phyloP scores from a whole-genome alignment of 176 grass and related monocot genomes.

The Oryza punctata region DNA sequence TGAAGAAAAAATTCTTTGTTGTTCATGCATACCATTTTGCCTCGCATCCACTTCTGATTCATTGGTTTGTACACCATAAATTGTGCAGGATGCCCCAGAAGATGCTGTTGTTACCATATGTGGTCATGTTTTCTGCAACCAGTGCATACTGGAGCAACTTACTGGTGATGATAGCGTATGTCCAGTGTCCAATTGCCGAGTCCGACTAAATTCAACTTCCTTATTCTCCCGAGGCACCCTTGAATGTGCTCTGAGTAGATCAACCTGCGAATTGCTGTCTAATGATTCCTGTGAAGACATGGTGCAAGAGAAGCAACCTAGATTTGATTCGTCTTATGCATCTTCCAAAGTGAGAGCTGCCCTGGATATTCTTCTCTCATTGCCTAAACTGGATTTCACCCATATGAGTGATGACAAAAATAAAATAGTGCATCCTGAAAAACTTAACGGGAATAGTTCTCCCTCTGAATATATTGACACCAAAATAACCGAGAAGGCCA shows the following conservation, averaged over 20 bases:
- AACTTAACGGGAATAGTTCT: constrained; percentile 36
- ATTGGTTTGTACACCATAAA: not conserved
- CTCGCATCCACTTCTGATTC: constrained; percentile 27
- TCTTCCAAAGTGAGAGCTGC: constrained; percentile 93
- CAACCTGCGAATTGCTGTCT: constrained; percentile 47
- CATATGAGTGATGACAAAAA: constrained; percentile 35
- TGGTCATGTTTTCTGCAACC: constrained; percentile 94
- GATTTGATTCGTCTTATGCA: constrained; percentile 55
- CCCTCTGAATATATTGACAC: constrained; percentile 36
- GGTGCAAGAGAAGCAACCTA: constrained; percentile 43
- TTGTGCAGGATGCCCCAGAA: constrained; percentile 86
- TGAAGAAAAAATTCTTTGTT: not conserved
- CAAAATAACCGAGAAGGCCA: constrained; percentile 85
- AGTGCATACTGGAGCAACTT: constrained; percentile 88
- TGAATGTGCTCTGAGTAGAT: constrained; percentile 60
- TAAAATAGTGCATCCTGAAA: constrained; percentile 8
- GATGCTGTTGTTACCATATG: constrained; percentile 91
- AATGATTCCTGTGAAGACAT: constrained; percentile 51
- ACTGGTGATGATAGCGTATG: constrained; percentile 81
- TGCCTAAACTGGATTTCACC: constrained; percentile 58
- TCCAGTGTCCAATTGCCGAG: constrained; percentile 70
- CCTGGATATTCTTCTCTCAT: constrained; percentile 74
- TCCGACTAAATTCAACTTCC: constrained; percentile 60
- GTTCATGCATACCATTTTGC: constrained; percentile 25
- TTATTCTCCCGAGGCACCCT: constrained; percentile 86